Conservation (phyloP, 2,329 filamentous ascomycete species). For the Trichoderma gracile region DNA sequence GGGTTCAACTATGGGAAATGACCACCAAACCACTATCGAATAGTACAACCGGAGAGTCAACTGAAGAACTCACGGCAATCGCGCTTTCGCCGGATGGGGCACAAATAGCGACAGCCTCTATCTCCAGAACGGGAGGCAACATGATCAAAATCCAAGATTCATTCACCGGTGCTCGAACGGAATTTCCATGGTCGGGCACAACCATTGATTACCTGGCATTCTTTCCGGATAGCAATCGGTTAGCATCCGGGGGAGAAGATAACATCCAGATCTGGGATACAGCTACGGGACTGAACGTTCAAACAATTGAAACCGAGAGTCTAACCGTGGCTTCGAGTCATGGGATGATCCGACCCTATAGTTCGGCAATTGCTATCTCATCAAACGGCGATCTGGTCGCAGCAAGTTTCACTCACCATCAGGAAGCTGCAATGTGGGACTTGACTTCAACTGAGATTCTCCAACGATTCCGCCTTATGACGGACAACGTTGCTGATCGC, state of each 20-base stretch:
- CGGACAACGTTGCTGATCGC: not conserved
- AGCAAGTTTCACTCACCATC: too few species aligned
- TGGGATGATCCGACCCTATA: too few species aligned
- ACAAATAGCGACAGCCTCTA: not conserved
- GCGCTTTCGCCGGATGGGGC: not conserved
- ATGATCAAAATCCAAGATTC: not conserved
- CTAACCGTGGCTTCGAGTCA: not conserved
- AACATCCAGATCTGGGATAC: not conserved
- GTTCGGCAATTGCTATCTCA: not conserved
- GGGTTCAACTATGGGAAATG: not conserved
- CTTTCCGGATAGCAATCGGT: not conserved
- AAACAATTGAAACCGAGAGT: not conserved
- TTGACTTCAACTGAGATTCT: not conserved
- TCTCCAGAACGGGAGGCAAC: rapidly evolving
- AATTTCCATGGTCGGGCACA: not conserved
- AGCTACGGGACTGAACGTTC: not conserved
- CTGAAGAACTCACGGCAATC: not conserved
- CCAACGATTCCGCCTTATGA: not conserved
- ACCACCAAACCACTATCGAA: not conserved
- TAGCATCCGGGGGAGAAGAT: rapidly evolving
- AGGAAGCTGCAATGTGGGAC: not conserved
- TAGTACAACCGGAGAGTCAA: too few species aligned
- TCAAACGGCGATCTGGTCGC: not conserved
- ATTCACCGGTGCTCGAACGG: not conserved
- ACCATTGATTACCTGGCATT: not conserved